These are phyloP conservation scores for Plenodomus biglobosus DNA, from an alignment of 2,329 filamentous ascomycete species.

Conservation along the genomic window DNA sequence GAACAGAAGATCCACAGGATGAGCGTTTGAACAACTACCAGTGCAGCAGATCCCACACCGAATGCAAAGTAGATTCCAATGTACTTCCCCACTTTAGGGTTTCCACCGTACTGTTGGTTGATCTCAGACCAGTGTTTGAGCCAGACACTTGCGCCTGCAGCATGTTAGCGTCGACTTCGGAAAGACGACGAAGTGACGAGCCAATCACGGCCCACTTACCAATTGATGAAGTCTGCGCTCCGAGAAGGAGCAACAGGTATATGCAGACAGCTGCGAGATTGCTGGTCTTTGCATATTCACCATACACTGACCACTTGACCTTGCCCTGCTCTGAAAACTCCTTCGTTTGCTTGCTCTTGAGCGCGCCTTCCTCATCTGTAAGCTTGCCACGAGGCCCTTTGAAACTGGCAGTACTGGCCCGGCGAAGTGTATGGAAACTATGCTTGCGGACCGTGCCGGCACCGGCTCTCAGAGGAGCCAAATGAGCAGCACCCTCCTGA, in stretches of 20 bases:
- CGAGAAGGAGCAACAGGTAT: constrained; percentile 75
- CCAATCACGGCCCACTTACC: constrained; percentile 53
- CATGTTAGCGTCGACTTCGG: constrained; percentile 21
- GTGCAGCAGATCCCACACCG: constrained; percentile 78
- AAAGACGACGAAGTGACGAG: constrained; percentile 23
- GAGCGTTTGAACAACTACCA: constrained; percentile 89
- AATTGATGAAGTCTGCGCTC: constrained; percentile 79
- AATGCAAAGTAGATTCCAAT: constrained; percentile 95
- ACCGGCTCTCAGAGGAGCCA: constrained; percentile 70
- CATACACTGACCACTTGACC: constrained; percentile 95
- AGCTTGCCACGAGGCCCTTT: constrained; percentile 81
- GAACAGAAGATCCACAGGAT: constrained; percentile 99
- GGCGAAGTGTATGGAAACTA: constrained; percentile 79
- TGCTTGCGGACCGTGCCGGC: constrained; percentile 60
- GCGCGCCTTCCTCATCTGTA: constrained; percentile 75
- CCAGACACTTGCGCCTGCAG: constrained; percentile 78
- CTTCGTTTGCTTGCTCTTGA: constrained; percentile 82
- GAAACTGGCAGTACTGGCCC: constrained; percentile 91
- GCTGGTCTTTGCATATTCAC: constrained; percentile 92
- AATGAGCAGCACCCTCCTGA: constrained; percentile 69
- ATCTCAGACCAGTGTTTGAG: constrained; percentile 87
- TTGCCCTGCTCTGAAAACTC: constrained; percentile 93
- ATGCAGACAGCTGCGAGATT: constrained; percentile 81
- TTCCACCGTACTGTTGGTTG: constrained; percentile 68
- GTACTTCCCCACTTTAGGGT: constrained; percentile 80